Conservation (phyloP, 306 rosid genomes). For the Pterocarpus macrocarpus region DNA sequence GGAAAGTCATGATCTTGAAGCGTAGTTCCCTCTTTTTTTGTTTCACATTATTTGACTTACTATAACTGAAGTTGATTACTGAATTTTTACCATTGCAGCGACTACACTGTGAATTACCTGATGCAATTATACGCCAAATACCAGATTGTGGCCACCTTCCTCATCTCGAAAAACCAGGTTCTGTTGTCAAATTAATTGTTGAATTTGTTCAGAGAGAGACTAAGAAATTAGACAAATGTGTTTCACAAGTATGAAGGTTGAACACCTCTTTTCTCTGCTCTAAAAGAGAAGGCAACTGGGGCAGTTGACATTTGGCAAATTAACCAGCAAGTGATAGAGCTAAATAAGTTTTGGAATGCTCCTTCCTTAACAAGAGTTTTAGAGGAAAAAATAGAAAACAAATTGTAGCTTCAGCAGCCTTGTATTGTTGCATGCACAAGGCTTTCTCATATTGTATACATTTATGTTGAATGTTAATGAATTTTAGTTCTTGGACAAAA, state of each 20-base stretch:
- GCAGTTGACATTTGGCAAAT: conserved; percentile 30
- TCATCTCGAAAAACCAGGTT: conserved; percentile 82
- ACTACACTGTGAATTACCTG: conserved; percentile 83
- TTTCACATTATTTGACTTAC: conserved; percentile 20
- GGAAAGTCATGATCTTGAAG: conserved; percentile 28
- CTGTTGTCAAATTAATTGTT: conserved; percentile 63
- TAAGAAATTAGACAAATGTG: conserved; percentile 46
- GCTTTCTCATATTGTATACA: neutral
- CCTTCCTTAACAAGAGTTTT: conserved; percentile 6
- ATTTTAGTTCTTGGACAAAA: conserved; percentile 20
- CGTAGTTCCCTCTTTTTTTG: neutral
- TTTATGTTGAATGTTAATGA: conserved; percentile 30
- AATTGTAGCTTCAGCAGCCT: conserved; percentile 19
- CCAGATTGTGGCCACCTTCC: conserved; percentile 92
- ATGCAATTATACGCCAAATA: conserved; percentile 74
- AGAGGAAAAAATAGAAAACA: conserved; percentile 23
- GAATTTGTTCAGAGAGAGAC: conserved; percentile 67
- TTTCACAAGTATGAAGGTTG: conserved; percentile 48
- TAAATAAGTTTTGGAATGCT: conserved; percentile 26
- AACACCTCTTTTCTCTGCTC: conserved; percentile 32
- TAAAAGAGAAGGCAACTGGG: conserved; percentile 26
- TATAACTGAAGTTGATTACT: conserved; percentile 20
- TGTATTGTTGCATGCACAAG: neutral
- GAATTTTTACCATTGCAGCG: conserved; percentile 61
- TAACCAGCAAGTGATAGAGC: conserved; percentile 32